Percentiles rank a stretch among this genome's conserved stretches.
Conservation (phyloP, 1,284 basidiomycete genomes). For the Singerocomus inundabilis region DNA sequence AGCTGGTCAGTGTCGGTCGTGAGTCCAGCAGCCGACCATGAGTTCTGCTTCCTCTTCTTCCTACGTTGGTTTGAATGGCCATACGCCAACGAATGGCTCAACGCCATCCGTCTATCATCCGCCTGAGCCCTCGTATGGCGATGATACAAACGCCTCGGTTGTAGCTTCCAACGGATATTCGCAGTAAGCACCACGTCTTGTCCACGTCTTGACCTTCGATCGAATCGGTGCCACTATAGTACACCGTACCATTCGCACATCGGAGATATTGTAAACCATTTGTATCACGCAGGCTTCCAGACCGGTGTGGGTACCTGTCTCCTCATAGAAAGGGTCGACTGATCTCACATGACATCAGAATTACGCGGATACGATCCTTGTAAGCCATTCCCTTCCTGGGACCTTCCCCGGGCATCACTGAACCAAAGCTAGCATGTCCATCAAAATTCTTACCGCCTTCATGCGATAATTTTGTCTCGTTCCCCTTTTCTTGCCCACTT, state of each 20-base stretch:
- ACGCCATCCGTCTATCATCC: constrained; percentile 15
- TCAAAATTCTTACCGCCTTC: constrained; percentile 70
- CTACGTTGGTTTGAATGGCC: constrained; percentile 20
- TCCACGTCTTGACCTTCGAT: constrained; percentile 9
- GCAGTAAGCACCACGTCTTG: constrained; percentile 39
- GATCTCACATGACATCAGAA: constrained; percentile 47
- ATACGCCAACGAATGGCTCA: constrained; percentile 25
- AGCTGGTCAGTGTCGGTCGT: constrained; percentile 3
- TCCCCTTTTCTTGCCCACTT: constrained; percentile 84
- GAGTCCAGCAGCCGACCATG: constrained; percentile 18
- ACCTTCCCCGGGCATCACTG: constrained; percentile 13
- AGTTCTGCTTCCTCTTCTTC: constrained; percentile 26
- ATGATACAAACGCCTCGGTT: constrained; percentile 22
- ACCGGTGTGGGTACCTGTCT: constrained; percentile 58
- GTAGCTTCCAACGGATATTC: constrained; percentile 37
- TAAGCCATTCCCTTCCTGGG: constrained; percentile 38
- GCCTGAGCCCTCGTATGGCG: constrained; percentile 22
- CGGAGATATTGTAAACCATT: constrained; percentile 69
- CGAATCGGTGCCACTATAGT: constrained; percentile 29
- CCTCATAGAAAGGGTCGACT: constrained; percentile 3
- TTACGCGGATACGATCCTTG: constrained; percentile 76
- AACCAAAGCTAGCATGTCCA: constrained; percentile 61
- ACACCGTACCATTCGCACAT: constrained; percentile 58
- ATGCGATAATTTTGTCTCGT: constrained; percentile 80
- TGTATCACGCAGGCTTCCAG: constrained; percentile 77